phyloP scores from a whole-genome alignment of 176 grass and related monocot genomes.

The Elymus sibiricus region DNA sequence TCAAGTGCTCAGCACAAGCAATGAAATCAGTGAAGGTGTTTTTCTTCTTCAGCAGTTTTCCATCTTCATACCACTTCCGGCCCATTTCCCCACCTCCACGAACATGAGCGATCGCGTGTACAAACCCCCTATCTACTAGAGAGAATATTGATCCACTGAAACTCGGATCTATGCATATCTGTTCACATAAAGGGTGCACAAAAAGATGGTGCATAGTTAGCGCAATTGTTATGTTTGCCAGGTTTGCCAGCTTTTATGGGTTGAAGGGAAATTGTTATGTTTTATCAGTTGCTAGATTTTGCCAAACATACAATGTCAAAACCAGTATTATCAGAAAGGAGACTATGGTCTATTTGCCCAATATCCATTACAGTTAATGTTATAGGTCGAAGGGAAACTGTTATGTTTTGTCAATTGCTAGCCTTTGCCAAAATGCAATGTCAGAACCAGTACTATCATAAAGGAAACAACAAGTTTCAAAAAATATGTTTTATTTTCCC shows the following conservation, averaged over 20 bases:
- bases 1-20: constrained; percentile 74
- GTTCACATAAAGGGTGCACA: constrained; percentile 11
- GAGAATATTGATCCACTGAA: constrained; percentile 69
- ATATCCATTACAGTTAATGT: neutral
- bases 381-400: neutral
- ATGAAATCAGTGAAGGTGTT: constrained; percentile 99
- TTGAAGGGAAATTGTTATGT: neutral
- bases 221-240: constrained; percentile 3
- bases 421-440: neutral
- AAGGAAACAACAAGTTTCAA: neutral
- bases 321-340: neutral
- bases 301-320: neutral
- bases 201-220: neutral
- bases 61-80: constrained; percentile 87
- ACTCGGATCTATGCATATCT: constrained; percentile 74
- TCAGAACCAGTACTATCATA: neutral
- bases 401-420: neutral
- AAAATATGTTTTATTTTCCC: neutral
- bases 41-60: constrained; percentile 77
- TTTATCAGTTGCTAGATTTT: neutral
- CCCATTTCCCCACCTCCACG: constrained; percentile 96
- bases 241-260: neutral
- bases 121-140: constrained; percentile 77
- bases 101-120: constrained; percentile 85
- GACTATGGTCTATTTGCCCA: neutral